These are phyloP conservation scores for Hemerocallis citrina DNA, from an alignment of 106 monocot genomes.

Conservation along the genomic window DNA sequence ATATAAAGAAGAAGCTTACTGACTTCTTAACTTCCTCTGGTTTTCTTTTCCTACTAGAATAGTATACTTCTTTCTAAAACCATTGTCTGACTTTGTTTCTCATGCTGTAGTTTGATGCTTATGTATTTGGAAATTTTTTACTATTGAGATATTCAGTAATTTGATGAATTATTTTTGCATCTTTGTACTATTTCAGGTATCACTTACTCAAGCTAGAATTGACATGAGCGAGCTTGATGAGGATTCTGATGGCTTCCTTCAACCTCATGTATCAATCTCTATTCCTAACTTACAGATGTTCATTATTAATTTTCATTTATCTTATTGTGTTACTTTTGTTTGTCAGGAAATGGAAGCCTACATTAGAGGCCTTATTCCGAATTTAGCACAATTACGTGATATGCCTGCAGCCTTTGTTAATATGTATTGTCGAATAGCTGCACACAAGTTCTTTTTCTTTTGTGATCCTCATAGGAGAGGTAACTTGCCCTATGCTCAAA, in stretches of 20 bases:
- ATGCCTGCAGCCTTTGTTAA: conserved; percentile 95
- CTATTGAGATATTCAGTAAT: background rate
- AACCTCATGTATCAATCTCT: conserved; percentile 58
- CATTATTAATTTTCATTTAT: conserved; percentile 3
- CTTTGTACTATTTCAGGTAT: conserved; percentile 50
- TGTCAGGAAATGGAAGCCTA: conserved; percentile 99
- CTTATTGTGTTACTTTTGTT: background rate
- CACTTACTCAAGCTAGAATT: conserved; percentile 98
- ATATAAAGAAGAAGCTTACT: too few relatives aligned
- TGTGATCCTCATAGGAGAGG: conserved; percentile 99
- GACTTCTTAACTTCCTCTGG: background rate
- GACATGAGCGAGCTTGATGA: conserved; percentile 99
- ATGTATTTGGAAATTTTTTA: conserved; percentile 1
- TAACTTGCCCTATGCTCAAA: conserved; percentile 7
- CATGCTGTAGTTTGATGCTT: background rate
- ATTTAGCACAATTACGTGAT: conserved; percentile 89
- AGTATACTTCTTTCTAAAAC: background rate
- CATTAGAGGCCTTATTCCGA: conserved; percentile 97
- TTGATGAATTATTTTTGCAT: background rate
- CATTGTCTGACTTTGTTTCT: background rate
- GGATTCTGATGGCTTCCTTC: conserved; percentile 99
- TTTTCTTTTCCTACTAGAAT: background rate
- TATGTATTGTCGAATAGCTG: conserved; percentile 99
- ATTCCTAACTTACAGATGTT: background rate
- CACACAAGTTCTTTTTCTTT: conserved; percentile 99